Conservation (phyloP, 2,329 filamentous ascomycete genomes). For the Calonectria hongkongensis region DNA sequence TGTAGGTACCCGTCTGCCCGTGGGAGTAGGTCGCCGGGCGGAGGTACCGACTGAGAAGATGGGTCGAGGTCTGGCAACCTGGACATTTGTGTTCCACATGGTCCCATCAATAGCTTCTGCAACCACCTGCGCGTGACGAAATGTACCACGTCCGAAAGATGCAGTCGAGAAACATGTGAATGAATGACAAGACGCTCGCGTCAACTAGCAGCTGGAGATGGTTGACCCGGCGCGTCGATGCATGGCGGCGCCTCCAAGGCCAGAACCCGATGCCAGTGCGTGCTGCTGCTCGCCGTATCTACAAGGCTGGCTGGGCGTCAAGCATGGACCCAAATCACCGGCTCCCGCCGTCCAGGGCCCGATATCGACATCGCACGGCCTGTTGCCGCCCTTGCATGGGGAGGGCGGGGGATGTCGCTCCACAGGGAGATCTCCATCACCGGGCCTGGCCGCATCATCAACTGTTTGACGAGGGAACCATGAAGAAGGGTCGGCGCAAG, state of each 20-base stretch:
- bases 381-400: conserved; percentile 36
- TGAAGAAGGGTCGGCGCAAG: not conserved
- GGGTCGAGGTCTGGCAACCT: not conserved
- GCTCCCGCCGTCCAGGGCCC: conserved; percentile 24
- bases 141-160: conserved; percentile 11
- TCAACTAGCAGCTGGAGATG: conserved; percentile 5
- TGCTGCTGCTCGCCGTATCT: not conserved
- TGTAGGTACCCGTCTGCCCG: conserved; percentile 21
- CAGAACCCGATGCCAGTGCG: not conserved
- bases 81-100: not conserved
- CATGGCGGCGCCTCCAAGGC: not conserved
- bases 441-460: conserved; percentile 26
- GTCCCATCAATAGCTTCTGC: not conserved
- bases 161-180: conserved; percentile 13
- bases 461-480: conserved; percentile 33
- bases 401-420: conserved; percentile 24
- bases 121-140: conserved; percentile 4
- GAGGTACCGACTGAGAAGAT: conserved; percentile 1
- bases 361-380: conserved; percentile 23
- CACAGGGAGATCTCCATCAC: conserved; percentile 21
- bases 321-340: conserved; percentile 28
- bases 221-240: not conserved
- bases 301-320: conserved; percentile 17
- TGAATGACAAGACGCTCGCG: conserved; percentile 13
- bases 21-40: not conserved